phyloP scores from a whole-genome alignment of 2,329 filamentous ascomycete genomes.

The Venturiaceae sp. region DNA sequence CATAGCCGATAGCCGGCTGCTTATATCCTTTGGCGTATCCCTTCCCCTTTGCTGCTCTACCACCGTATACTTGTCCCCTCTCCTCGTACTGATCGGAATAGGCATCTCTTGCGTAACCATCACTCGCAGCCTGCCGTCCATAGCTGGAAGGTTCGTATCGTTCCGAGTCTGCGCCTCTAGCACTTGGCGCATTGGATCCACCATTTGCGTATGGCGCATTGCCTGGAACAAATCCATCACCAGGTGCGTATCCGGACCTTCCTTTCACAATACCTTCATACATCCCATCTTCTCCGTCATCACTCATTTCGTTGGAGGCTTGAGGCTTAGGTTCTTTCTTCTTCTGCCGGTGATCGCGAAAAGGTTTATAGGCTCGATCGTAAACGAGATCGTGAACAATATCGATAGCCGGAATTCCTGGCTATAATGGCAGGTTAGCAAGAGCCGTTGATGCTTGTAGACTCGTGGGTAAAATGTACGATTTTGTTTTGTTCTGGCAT shows the following conservation, averaged over 20 bases:
- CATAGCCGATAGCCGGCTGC: not conserved
- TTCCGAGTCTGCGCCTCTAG: not conserved
- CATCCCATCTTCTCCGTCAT: not conserved
- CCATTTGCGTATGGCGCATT: not conserved
- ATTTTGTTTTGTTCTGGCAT: not conserved
- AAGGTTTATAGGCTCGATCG: slow-evolving; percentile 1
- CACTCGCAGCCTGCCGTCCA: not conserved
- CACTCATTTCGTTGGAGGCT: not conserved
- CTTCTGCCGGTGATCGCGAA: not conserved
- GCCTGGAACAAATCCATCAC: not conserved
- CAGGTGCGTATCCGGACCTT: not conserved
- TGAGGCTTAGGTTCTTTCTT: not conserved
- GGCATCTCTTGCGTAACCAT: slow-evolving; percentile 2
- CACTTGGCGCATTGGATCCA: not conserved
- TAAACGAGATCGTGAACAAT: not conserved
- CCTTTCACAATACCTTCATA: not conserved
- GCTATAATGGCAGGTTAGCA: not conserved
- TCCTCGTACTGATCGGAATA: not conserved
- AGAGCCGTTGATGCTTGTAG: no score
- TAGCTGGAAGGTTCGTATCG: slow-evolving; percentile 1
- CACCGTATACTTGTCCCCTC: not conserved
- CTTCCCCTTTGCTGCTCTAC: not conserved
- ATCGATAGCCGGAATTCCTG: not conserved
- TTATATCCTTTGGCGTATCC: not conserved
- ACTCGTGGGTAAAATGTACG: no score